phyloP scores from a whole-genome alignment of 208 protist species.

The Leishmania major region DNA sequence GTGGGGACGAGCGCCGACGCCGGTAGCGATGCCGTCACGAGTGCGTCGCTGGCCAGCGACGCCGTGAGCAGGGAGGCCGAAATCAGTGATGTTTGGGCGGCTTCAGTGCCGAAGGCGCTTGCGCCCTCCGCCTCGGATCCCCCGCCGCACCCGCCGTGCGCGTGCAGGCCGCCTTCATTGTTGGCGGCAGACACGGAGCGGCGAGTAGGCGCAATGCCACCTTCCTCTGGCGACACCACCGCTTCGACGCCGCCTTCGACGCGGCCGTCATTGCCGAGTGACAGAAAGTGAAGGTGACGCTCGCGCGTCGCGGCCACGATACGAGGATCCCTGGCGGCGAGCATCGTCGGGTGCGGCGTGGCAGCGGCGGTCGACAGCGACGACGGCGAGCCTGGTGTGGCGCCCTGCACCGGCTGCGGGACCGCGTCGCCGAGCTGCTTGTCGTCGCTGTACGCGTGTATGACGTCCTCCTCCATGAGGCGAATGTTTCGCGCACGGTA shows the following conservation, averaged over 20 bases:
- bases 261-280: conserved; percentile 65
- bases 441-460: conserved; percentile 45
- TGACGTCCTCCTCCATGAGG: conserved; percentile 70
- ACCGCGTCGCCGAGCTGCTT: background rate
- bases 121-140: background rate
- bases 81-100: conserved; percentile 7
- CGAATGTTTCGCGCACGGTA: conserved; percentile 66
- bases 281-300: conserved; percentile 60
- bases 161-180: background rate
- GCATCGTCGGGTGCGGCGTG: conserved; percentile 11
- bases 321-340: conserved; percentile 16
- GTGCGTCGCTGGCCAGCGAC: conserved; percentile 15
- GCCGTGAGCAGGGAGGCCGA: conserved; percentile 14
- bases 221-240: conserved; percentile 60
- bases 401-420: background rate
- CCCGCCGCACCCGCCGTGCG: background rate
- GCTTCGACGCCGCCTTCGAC: conserved; percentile 54
- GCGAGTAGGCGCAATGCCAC: conserved; percentile 34
- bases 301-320: conserved; percentile 35
- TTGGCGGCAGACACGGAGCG: background rate
- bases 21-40: background rate
- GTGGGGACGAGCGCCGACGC: background rate
- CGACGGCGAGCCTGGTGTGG: background rate
- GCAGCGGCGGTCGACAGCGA: background rate
- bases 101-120: background rate